phyloP scores from a whole-genome alignment of 768 basidiomycete species.

The Collybia sordida region DNA sequence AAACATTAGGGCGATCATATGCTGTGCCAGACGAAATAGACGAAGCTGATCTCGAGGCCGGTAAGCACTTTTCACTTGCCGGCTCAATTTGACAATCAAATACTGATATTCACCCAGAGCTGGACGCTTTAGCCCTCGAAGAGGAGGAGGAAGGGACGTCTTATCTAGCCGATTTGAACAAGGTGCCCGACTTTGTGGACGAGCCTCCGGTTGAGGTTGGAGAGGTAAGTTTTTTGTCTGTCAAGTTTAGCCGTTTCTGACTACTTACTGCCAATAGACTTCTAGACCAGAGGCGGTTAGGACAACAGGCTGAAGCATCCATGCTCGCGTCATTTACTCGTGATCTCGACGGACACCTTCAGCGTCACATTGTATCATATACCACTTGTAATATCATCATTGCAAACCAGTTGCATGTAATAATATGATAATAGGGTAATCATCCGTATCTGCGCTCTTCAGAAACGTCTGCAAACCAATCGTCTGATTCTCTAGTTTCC shows the following conservation, averaged over 20 bases:
- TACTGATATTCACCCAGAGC: slow-evolving; percentile 54
- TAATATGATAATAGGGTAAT: slow-evolving; percentile 17
- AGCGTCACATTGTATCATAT: slow-evolving; percentile 13
- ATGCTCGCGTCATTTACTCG: slow-evolving; percentile 7
- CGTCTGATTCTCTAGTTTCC: slow-evolving; percentile 59
- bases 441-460: slow-evolving; percentile 66
- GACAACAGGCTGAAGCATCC: slow-evolving; percentile 37
- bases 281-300: slow-evolving; percentile 55
- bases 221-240: slow-evolving; percentile 45
- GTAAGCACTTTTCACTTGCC: slow-evolving; percentile 38
- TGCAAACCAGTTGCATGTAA: background rate
- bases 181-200: slow-evolving; percentile 91
- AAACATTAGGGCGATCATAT: slow-evolving; percentile 89
- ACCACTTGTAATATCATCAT: slow-evolving; percentile 15
- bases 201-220: slow-evolving; percentile 72
- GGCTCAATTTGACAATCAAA: background rate
- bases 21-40: slow-evolving; percentile 97
- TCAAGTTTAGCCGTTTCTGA: background rate
- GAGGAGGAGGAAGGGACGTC: slow-evolving; percentile 89
- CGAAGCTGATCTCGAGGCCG: slow-evolving; percentile 96
- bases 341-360: slow-evolving; percentile 4
- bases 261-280: slow-evolving; percentile 28
- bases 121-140: slow-evolving; percentile 91
- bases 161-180: slow-evolving; percentile 84
- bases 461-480: slow-evolving; percentile 72